Evolutionary conservation across 169 alveolate species (phyloP), one percentile per base, ranked within the genome.

Genomic region (Besnoitia besnoiti): DNA sequence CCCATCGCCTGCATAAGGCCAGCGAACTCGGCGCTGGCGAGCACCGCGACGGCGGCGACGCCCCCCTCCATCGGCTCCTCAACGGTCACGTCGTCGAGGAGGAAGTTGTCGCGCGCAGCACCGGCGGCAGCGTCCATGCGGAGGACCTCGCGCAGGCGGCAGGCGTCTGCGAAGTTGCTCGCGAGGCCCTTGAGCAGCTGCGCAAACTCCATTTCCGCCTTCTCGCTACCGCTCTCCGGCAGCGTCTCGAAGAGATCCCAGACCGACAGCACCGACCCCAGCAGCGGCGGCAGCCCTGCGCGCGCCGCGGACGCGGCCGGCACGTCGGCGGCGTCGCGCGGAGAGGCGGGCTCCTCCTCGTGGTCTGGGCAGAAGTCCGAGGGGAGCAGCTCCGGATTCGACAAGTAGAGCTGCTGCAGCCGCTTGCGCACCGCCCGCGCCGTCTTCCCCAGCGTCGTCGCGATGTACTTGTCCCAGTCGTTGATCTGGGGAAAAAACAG

Each of bases 351-450:
- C 5, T 19, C 10, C 8, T 1, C 82, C 16, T 42, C 87, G 3
- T 37, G 59, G 87, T 77, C 87, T 12, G 82, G 46, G n/a, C 44
- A 10, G 59, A 77, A 77, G 59, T 77, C 87, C 49, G 87, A 5
- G 7, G 87, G 87, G n/a, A 77, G 30, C 0, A 19, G 61, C 55
- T 77, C 87, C 35, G 87, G 87, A 42, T 77, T 39, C 61, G 49
- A 8, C 61, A 77, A 27, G 14, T 39, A 37, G 42, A 89, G 85
- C 39, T 89, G 92, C 92, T 73, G 85, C 77, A 89, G 88, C 35
- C 92, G 61, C 92, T 89, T 89, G 39, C 92, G 67, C 42, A 89
- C 92, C 7, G 92, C 92, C 24, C 44, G 62, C 73, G 92, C 75
- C 49, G 80, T 42, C 80, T 80, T 89, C 8, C 92, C 92, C 89